Conservation (phyloP, 352 stramenopile species). For the Phytophthora niederhauseri region DNA sequence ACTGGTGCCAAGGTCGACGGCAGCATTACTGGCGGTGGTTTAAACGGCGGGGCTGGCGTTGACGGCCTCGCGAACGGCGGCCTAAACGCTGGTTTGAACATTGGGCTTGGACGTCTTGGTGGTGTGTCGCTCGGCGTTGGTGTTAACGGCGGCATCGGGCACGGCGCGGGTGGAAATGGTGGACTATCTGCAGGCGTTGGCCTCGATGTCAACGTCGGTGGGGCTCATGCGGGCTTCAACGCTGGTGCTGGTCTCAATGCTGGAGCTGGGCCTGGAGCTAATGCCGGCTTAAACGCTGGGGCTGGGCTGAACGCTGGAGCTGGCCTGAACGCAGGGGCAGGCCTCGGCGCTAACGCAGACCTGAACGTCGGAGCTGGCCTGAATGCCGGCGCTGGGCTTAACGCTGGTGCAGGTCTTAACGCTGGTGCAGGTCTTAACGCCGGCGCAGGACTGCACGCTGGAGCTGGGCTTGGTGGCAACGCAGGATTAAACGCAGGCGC, state of each 20-base stretch:
- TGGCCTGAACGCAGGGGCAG: background rate
- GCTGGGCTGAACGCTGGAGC: constrained; percentile 11
- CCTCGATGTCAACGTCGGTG: background rate
- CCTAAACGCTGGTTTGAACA: background rate
- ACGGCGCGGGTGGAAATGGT: background rate
- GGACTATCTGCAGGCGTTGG: background rate
- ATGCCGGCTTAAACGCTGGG: background rate
- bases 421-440: constrained; percentile 3
- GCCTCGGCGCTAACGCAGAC: background rate
- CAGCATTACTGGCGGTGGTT: background rate
- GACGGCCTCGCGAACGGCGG: background rate
- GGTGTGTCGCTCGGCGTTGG: background rate
- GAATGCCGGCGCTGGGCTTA: background rate
- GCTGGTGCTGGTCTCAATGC: background rate
- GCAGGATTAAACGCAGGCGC: constrained; percentile 15
- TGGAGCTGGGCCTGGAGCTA: background rate
- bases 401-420: constrained; percentile 1
- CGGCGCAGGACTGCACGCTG: constrained; percentile 8
- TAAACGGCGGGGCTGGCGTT: background rate
- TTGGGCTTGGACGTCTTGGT: background rate
- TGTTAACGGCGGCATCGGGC: background rate
- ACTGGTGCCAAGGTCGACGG: background rate
- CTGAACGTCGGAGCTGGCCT: background rate
- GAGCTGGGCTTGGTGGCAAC: background rate
- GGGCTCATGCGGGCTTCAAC: background rate